Evolutionary conservation across 345 rosid genomes (phyloP), one percentile per base, ranked within the genome.

Genomic region (Turritis glabra): DNA sequence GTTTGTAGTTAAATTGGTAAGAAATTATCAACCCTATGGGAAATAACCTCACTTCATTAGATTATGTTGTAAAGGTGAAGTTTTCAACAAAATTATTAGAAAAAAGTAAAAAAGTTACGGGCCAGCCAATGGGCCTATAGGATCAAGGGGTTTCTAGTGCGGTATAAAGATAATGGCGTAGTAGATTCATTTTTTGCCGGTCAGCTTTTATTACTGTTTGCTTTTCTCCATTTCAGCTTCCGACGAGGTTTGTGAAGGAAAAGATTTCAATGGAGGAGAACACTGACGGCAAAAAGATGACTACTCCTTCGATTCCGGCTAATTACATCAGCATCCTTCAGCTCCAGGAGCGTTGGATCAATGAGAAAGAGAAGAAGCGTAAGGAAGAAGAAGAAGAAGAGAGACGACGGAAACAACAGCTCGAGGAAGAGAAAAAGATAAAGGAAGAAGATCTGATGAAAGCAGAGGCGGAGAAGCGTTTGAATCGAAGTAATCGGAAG

Each of bases 311-410:
- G 10, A 11, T 77, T 46, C 76, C 80, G 11, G 54, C 52, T 25
- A 70, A 70, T 0, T 77, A 77, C 80, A 8, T 77, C 26, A 77
- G 60, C 52, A 77, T 77, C 60, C 43, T 27, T 47, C 52, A 77
- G 8, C 80, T 77, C 5, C 32, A 41, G 61, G 71, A 70, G 66
- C 76, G 80, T 15, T 77, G 80, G 80, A 23, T 18, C 46, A 46
- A 54, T 2, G 71, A 77, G 46, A 63, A 63, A 77, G 37, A 46
- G n/a, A 30, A 23, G 10, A 64, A 70, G 59, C 71, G n/a, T 35
- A 77, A 62, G 54, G 76, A 58, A 30, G 68, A 51, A 4, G 77
- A 71, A 47, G 48, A 38, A 61, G 51, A 35, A 48, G 67, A 75
- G 69, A 61, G 32, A 53, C 64, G 64, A 53, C 18, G 43, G 64